phyloP scores from a whole-genome alignment of 2,329 filamentous ascomycete genomes.

The Rachicladosporium sp. region DNA sequence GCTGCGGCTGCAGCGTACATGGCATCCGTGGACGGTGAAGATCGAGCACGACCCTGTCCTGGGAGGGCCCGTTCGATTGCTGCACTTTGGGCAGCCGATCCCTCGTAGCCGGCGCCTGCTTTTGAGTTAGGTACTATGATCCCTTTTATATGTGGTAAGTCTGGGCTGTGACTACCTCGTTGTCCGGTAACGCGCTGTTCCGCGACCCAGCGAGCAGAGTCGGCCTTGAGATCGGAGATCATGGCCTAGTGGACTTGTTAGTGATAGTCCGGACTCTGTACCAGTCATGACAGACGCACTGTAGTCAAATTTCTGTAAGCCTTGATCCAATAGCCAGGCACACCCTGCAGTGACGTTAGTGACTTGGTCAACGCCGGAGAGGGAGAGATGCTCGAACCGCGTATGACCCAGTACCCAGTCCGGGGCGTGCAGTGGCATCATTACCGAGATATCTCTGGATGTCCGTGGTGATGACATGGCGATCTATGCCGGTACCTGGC shows the following conservation, averaged over 20 bases:
- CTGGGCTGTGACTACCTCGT: conserved; percentile 35
- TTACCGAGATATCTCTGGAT: conserved; percentile 40
- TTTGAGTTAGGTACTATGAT: conserved; percentile 25
- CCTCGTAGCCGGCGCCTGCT: conserved; percentile 11
- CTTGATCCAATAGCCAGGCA: conserved; percentile 39
- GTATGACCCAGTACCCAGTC: conserved; percentile 32
- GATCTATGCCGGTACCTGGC: conserved; percentile 37
- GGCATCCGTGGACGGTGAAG: too few species aligned
- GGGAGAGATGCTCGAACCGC: conserved; percentile 23
- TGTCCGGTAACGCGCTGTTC: conserved; percentile 24
- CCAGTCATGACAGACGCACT: conserved; percentile 21
- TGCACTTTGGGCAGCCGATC: conserved; percentile 29
- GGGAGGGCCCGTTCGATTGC: conserved; percentile 5
- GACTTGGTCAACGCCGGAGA: neutral
- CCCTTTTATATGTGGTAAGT: conserved; percentile 28
- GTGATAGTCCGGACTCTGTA: neutral
- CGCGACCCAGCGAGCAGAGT: conserved; percentile 34
- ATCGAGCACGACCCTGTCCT: too few species aligned
- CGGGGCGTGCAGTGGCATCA: conserved; percentile 38
- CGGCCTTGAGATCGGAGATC: conserved; percentile 37
- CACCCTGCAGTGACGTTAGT: conserved; percentile 24
- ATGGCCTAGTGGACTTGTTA: conserved; percentile 29
- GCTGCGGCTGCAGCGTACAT: neutral
- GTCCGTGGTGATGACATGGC: conserved; percentile 41
- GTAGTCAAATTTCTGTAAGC: conserved; percentile 39